phyloP scores from a whole-genome alignment of 306 rosid species.

The Vigna nakashimae region DNA sequence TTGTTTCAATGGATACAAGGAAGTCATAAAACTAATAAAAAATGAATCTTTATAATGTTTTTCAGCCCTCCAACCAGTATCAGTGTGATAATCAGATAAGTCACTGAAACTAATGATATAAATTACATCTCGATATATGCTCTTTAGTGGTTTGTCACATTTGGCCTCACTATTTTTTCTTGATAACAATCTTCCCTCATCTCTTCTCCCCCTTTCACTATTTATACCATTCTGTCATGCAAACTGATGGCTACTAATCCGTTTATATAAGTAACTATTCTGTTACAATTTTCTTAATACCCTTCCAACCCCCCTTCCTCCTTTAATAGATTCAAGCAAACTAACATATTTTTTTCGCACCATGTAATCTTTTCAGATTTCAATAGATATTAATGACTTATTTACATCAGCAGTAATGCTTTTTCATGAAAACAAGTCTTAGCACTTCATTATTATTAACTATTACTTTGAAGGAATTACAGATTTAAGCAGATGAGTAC shows the following conservation, averaged over 20 bases:
- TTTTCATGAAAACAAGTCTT: neutral
- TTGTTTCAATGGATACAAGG: neutral
- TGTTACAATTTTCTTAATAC: neutral
- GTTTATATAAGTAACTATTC: neutral
- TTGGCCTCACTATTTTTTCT: neutral
- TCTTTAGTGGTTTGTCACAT: neutral
- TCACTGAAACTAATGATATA: neutral
- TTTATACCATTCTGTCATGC: neutral
- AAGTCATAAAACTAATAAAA: neutral
- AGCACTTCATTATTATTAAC: too few species aligned
- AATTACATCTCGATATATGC: neutral
- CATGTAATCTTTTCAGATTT: neutral
- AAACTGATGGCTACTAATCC: neutral
- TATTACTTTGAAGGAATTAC: conserved; percentile 3
- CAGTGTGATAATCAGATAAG: neutral
- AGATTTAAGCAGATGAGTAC: conserved; percentile 1
- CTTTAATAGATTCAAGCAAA: neutral
- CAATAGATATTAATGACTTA: neutral
- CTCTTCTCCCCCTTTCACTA: too few species aligned
- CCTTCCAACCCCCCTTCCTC: neutral
- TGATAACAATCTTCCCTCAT: neutral
- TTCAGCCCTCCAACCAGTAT: neutral
- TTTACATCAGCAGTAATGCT: conserved; percentile 4
- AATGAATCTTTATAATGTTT: neutral
- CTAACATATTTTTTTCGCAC: too few species aligned